Percentiles rank a stretch among this genome's conserved stretches.
These are phyloP conservation scores for Sphagnum fallax DNA, from an alignment of 228 moss, liverwort and hornwort genomes.

Conservation along the genomic window DNA sequence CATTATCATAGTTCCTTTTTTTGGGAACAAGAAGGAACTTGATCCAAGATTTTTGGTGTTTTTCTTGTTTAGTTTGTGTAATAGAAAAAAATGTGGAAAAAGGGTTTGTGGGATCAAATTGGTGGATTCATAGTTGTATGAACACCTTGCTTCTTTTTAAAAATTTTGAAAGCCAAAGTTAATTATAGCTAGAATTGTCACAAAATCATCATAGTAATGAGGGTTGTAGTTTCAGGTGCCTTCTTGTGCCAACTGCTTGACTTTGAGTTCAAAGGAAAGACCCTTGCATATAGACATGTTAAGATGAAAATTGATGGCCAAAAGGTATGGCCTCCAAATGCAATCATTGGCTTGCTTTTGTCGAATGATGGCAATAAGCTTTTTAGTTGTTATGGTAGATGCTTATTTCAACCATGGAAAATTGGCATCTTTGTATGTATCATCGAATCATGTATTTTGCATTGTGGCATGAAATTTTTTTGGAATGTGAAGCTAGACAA, in stretches of 20 bases:
- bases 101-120: conserved; percentile 26
- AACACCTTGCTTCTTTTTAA: conserved; percentile 62
- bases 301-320: conserved; percentile 63
- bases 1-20: no score
- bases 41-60: no score
- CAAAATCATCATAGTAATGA: conserved; percentile 33
- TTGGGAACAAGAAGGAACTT: no score
- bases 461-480: conserved; percentile 40
- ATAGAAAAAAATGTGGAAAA: no score
- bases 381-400: conserved; percentile 39
- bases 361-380: conserved; percentile 49
- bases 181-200: conserved; percentile 6
- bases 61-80: no score
- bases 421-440: conserved; percentile 1
- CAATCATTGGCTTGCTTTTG: conserved; percentile 99
- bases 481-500: conserved; percentile 59
- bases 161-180: conserved; percentile 21
- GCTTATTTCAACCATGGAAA: conserved; percentile 18
- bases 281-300: conserved; percentile 76
- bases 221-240: conserved; percentile 80
- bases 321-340: conserved; percentile 99
- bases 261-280: conserved; percentile 39
- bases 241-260: conserved; percentile 51
- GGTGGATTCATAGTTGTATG: conserved; percentile 64
- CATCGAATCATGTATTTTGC: neutral